These are phyloP conservation scores for Blastobotrys parvus DNA, from an alignment of 805 yeast genomes.

Conservation along the genomic window DNA sequence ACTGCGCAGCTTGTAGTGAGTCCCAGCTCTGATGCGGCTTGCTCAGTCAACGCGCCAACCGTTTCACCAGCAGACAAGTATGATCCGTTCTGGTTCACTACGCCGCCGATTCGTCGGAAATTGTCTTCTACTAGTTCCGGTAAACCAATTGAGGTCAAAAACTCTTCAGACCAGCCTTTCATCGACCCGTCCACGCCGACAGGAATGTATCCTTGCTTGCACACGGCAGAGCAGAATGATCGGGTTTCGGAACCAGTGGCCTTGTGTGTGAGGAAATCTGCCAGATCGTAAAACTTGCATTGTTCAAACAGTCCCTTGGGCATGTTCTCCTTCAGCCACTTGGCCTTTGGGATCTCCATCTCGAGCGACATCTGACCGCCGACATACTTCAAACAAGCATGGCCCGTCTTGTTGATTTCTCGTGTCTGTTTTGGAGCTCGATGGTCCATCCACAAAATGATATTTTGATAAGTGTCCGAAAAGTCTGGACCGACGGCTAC, in stretches of 20 bases:
- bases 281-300: conserved; percentile 82
- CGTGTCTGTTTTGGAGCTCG: conserved; percentile 79
- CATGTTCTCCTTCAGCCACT: conserved; percentile 87
- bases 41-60: conserved; percentile 60
- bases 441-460: conserved; percentile 98
- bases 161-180: conserved; percentile 86
- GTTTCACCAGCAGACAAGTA: conserved; percentile 84
- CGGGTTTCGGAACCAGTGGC: conserved; percentile 86
- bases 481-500: conserved; percentile 92
- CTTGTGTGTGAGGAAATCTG: conserved; percentile 84
- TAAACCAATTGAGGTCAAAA: conserved; percentile 58
- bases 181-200: conserved; percentile 79
- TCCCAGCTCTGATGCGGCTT: conserved; percentile 78
- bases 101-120: conserved; percentile 77
- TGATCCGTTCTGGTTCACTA: conserved; percentile 60
- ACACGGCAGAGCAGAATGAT: conserved; percentile 82
- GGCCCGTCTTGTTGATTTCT: conserved; percentile 71
- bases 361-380: conserved; percentile 98
- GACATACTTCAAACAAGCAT: conserved; percentile 76
- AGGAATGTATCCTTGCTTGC: conserved; percentile 94
- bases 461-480: conserved; percentile 60
- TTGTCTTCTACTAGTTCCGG: conserved; percentile 71
- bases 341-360: conserved; percentile 96
- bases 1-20: conserved; percentile 72
- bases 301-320: conserved; percentile 48